phyloP scores from a whole-genome alignment of 2,329 filamentous ascomycete genomes.

The Onygenales sp. region DNA sequence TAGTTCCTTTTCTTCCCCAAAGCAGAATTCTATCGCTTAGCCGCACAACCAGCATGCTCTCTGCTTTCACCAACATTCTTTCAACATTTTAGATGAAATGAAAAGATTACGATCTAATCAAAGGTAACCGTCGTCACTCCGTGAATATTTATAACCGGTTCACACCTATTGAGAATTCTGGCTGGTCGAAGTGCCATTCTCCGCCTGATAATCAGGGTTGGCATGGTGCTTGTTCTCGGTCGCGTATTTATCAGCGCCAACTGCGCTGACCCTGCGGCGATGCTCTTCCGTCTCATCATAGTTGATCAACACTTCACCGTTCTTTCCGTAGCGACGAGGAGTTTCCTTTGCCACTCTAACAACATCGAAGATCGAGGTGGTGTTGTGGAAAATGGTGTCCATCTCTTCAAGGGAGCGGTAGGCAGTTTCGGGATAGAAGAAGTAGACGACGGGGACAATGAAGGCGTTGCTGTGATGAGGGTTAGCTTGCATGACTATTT shows the following conservation, averaged over 20 bases:
- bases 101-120: no score
- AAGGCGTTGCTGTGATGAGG: constrained; percentile 36
- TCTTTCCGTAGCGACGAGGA: constrained; percentile 49
- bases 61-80: no score
- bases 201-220: constrained; percentile 7
- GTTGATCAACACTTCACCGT: constrained; percentile 46
- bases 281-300: constrained; percentile 39
- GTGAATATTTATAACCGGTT: background rate
- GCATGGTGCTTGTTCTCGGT: constrained; percentile 7
- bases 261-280: background rate
- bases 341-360: constrained; percentile 42
- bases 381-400: constrained; percentile 56
- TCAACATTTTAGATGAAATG: no score
- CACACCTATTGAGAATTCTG: background rate
- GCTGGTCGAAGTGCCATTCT: constrained; percentile 6
- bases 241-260: background rate
- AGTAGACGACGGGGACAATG: constrained; percentile 49
- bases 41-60: no score
- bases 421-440: constrained; percentile 54
- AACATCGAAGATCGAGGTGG: constrained; percentile 39
- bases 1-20: no score
- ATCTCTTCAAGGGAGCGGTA: constrained; percentile 57
- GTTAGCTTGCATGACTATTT: constrained; percentile 8
- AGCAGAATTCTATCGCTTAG: no score
- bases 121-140: no score